Conservation (phyloP, 352 stramenopile genomes). For the Phytopythium chamaehyphon region DNA sequence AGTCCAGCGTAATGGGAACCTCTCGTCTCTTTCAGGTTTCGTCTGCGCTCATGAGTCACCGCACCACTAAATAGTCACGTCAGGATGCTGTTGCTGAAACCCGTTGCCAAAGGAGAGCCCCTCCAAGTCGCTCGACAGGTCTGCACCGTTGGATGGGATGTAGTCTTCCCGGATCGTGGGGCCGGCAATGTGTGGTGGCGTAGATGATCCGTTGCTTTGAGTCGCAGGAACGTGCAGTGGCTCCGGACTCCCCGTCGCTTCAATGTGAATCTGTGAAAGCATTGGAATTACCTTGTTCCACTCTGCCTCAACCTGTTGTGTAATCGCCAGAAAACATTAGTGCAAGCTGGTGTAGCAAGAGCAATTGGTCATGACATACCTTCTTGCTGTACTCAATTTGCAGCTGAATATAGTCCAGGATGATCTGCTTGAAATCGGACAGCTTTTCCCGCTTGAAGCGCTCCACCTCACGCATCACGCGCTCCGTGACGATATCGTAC, state of each 20-base stretch:
- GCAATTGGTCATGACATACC: constrained; percentile 19
- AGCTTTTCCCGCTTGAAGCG: constrained; percentile 95
- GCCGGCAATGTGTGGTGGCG: constrained; percentile 6
- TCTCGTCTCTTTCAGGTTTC: neutral
- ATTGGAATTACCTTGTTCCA: constrained; percentile 78
- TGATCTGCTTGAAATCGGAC: constrained; percentile 93
- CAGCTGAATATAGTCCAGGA: constrained; percentile 96
- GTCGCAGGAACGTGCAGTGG: neutral
- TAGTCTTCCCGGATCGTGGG: constrained; percentile 73
- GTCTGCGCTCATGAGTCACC: neutral
- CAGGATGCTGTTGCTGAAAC: constrained; percentile 17
- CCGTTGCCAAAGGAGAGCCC: constrained; percentile 44
- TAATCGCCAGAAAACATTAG: neutral
- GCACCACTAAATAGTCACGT: constrained; percentile 31
- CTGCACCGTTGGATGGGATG: constrained; percentile 48
- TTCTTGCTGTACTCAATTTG: constrained; percentile 97
- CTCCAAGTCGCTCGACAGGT: constrained; percentile 43
- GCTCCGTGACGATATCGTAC: constrained; percentile 92
- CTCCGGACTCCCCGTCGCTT: constrained; percentile 14
- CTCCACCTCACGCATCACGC: constrained; percentile 96
- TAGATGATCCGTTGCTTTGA: neutral
- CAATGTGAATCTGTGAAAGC: constrained; percentile 68
- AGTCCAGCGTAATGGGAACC: neutral
- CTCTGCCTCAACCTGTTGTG: constrained; percentile 64
- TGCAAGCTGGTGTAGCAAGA: neutral